Evolutionary conservation across 2,329 filamentous ascomycete genomes (phyloP).

Genomic region (Ascosphaera acerosa): DNA sequence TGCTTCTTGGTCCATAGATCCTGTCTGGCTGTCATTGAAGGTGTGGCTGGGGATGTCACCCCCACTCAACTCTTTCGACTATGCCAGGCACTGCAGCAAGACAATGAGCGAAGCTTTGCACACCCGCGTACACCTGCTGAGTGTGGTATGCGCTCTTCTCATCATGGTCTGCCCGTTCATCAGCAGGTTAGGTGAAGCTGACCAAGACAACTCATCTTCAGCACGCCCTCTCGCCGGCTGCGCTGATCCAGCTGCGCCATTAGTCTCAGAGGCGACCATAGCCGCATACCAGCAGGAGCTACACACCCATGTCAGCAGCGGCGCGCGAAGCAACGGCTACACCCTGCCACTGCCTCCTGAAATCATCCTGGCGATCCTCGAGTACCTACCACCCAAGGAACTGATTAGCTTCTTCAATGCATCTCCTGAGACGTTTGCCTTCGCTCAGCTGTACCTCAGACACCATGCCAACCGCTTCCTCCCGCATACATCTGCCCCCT

Average conservation of each 20-base stretch:
- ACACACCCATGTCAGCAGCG: not conserved
- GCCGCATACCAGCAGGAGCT: not conserved
- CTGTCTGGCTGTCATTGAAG: not conserved
- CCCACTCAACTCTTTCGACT: not conserved
- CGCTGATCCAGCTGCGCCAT: not conserved
- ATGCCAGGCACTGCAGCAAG: slow-evolving; percentile 1
- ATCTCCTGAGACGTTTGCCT: not conserved
- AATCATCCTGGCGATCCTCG: not conserved
- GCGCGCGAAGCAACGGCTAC: too few relatives aligned
- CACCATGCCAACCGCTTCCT: slow-evolving; percentile 1
- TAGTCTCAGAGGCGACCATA: not conserved
- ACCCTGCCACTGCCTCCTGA: not conserved
- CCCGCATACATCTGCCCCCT: not conserved
- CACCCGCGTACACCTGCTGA: not conserved
- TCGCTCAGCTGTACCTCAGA: slow-evolving; percentile 1
- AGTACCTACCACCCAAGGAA: not conserved
- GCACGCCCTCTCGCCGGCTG: not conserved
- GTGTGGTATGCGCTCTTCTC: not conserved
- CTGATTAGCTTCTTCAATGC: slow-evolving; percentile 1
- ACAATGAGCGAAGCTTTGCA: slow-evolving; percentile 1
- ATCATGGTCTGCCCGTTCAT: not conserved
- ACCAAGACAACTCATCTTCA: too few relatives aligned
- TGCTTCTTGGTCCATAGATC: not conserved
- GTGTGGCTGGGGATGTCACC: not conserved
- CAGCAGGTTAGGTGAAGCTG: too few relatives aligned